Evolutionary conservation across 148 eudicot species (phyloP), one percentile per base, ranked within the genome.

Genomic region (Dysphania ambrosioides): DNA sequence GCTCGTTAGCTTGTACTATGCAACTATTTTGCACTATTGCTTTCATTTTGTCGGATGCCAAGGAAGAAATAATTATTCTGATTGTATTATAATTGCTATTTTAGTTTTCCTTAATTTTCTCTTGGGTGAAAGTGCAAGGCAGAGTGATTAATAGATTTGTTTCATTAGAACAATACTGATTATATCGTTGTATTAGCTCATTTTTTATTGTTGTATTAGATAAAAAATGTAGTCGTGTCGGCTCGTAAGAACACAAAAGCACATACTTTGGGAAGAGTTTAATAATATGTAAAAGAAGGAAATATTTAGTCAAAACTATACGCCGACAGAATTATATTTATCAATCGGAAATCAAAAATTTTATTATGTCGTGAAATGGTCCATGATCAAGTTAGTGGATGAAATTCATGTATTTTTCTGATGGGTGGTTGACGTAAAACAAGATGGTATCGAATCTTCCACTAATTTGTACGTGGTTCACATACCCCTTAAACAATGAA

Each of bases 301-400:
- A n/a, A 47, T 47, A 11, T 47, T 21, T 47, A 47, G 13, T 11
- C 4, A 9, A 44, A 11, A 44, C 12, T 13, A 13, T 2, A 47
- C 34, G 35, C 36, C 68, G 68, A 31, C 66, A 30, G 66, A 4
- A 38, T 70, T 66, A 65, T n/a, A n/a, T 53, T 40, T 27, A 53
- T 19, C 32, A 74, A 66, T 18, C n/a, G 6, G 21, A 18, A 53
- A 18, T 26, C 51, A 77, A 35, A 23, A 70, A 47, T 47, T 70
- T 72, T 49, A n/a, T 61, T 10, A 38, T 60, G 75, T 47, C 75
- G 40, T 55, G 44, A 60, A 72, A 72, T 19, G 6, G 64, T 58
- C 31, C 76, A 56, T 72, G 76, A 78, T 27, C 38, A 71, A 78
- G 11, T 62, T 70, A 64, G 59, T 42, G 67, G 34, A 15, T 19